A percentile compares a stretch with the other conserved stretches of the same genome.
Conservation (phyloP, 2,329 filamentous ascomycete species). For the Aspergillus fumigatus region DNA sequence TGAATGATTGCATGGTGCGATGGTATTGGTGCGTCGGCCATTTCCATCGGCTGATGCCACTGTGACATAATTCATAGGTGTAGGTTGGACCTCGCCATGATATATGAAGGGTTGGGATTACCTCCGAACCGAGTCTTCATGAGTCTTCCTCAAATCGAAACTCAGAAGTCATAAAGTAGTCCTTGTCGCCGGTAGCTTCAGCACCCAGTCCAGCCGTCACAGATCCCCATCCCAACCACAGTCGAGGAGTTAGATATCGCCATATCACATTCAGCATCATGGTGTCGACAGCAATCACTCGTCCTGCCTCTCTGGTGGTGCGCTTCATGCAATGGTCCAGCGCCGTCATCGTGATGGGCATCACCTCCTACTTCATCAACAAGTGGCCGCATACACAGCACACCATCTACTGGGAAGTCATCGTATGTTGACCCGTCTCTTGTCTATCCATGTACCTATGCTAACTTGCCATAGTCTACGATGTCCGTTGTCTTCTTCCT, state of each 20-base stretch:
- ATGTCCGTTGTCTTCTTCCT: background rate
- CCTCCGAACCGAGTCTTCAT: too few species aligned
- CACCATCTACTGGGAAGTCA: slow-evolving; percentile 21
- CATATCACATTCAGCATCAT: background rate
- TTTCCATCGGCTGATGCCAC: too few species aligned
- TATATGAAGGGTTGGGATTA: too few species aligned
- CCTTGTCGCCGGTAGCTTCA: too few species aligned
- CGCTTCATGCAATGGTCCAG: slow-evolving; percentile 19
- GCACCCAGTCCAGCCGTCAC: too few species aligned
- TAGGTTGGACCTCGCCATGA: too few species aligned
- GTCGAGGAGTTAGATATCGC: background rate
- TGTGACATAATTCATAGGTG: too few species aligned
- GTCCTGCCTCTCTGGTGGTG: background rate
- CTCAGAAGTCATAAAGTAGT: too few species aligned
- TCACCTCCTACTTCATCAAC: slow-evolving; percentile 19
- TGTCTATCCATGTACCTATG: background rate
- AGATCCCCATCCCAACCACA: too few species aligned
- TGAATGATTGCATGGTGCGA: too few species aligned
- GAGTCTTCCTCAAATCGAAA: too few species aligned
- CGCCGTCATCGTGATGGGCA: slow-evolving; percentile 20
- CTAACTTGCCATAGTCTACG: background rate
- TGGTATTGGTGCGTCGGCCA: too few species aligned
- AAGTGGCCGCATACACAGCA: slow-evolving; percentile 15
- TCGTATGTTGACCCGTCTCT: slow-evolving; percentile 11
- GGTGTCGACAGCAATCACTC: background rate